Evolutionary conservation across 257 asterid species (phyloP), one percentile per base, ranked within the genome.

Genomic region (Gynochthodes officinalis): DNA sequence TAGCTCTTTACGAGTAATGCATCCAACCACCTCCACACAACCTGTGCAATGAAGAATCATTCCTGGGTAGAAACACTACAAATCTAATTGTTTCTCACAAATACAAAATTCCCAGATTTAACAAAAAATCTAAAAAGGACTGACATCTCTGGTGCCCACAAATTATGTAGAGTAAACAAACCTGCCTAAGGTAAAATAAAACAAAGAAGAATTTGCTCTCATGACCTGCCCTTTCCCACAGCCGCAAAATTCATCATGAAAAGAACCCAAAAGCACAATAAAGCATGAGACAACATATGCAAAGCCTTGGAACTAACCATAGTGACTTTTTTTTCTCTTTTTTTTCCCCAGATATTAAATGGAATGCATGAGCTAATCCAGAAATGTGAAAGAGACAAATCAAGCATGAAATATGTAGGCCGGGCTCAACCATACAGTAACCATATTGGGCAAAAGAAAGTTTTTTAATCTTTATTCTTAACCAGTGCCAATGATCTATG

Each of bases 21-120:
- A 94, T 13, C 99, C 99, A 16, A 87, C 96, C 53, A 94, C 91
- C 25, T 94, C 95, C 61, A 94, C 95, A 58, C 95, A 94, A 30
- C 99, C 97, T 94, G 79, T 73, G 21, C 49, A 73, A 81, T 43
- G 65, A 25, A 16, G 37, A 65, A 49, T 30, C 49, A 69, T 19
- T 61, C 55, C 28, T 25, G 15, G 67, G 69, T 28, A 77, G 50
- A 25, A 43, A 25, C 40, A 61, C 32, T 33, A 57, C 8, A 42
- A 54, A 30, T 70, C 25, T 5, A 2, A 42, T 11, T 12, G 67
- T 13, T 40, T n/a, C 19, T 32, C 32, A 32, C 9, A 43, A 18
- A 16, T 4, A 46, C 11, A 44, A 48, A 35, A 32, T 21, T 66
- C 32, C n/a, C 21, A 6, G 40, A 48, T 21, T 67, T 37, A 54